These are phyloP conservation scores for Ceriops zippeliana DNA, from an alignment of 345 rosid species.

Conservation along the genomic window DNA sequence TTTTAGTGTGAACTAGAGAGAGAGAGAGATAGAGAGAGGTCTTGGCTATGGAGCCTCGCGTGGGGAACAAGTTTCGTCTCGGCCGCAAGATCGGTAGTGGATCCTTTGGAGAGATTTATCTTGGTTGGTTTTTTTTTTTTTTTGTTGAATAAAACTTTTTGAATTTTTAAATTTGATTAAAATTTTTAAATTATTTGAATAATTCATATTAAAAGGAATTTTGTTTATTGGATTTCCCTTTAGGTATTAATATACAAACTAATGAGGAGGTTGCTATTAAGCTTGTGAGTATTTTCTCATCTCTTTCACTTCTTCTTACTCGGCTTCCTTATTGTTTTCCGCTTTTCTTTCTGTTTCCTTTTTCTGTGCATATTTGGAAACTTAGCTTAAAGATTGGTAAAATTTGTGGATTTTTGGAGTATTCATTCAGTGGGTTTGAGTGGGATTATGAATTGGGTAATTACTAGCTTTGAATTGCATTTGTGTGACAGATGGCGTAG, in stretches of 20 bases:
- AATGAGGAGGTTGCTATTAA: slow-evolving; percentile 96
- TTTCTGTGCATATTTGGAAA: not conserved
- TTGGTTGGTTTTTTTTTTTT: slow-evolving; percentile 46
- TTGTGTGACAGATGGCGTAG: too few species aligned
- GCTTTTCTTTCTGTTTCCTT: not conserved
- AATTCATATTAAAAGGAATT: too few species aligned
- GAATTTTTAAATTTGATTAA: not conserved
- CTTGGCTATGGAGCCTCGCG: slow-evolving; percentile 64
- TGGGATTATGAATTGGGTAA: too few species aligned
- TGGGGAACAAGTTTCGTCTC: slow-evolving; percentile 83
- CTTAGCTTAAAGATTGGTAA: too few species aligned
- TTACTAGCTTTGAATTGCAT: too few species aligned
- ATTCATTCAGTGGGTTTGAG: too few species aligned
- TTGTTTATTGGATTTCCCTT: not conserved
- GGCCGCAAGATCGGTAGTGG: slow-evolving; percentile 98
- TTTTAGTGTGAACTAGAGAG: not conserved
- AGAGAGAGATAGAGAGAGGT: not conserved
- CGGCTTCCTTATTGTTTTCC: not conserved
- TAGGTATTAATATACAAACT: slow-evolving; percentile 80
- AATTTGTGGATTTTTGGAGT: too few species aligned
- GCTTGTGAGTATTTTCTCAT: slow-evolving; percentile 55
- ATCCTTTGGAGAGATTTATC: slow-evolving; percentile 98
- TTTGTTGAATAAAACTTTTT: not conserved
- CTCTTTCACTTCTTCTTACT: not conserved
- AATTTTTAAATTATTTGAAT: slow-evolving; percentile 1